These are phyloP conservation scores for Nicotiana obtusifolia DNA, from an alignment of 257 asterid species.

Conservation along the genomic window DNA sequence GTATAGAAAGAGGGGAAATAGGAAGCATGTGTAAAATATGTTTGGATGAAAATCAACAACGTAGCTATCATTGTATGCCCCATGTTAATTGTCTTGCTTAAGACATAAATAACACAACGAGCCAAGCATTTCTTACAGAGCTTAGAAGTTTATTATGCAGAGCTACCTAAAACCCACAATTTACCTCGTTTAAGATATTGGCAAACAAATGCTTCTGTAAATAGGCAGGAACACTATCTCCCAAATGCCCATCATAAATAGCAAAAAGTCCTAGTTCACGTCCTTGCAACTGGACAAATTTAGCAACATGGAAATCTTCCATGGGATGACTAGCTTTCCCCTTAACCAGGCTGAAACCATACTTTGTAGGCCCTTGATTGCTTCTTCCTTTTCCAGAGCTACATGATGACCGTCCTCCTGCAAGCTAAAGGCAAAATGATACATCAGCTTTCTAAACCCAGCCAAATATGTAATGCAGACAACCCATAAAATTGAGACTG, in stretches of 20 bases:
- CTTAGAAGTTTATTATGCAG: background rate
- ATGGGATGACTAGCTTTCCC: conserved; percentile 94
- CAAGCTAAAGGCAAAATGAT: conserved; percentile 34
- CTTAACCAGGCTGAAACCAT: conserved; percentile 72
- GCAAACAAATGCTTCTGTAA: conserved; percentile 78
- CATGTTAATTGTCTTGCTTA: background rate
- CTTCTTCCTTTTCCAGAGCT: conserved; percentile 83
- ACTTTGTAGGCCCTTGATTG: conserved; percentile 48
- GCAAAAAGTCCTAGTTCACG: conserved; percentile 83
- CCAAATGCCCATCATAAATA: conserved; percentile 83
- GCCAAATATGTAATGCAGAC: background rate
- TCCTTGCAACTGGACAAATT: conserved; percentile 51
- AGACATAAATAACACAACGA: background rate
- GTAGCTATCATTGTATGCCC: background rate
- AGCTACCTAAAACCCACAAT: conserved; percentile 12
- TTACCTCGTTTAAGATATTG: conserved; percentile 83
- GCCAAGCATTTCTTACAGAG: background rate
- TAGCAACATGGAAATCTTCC: conserved; percentile 97
- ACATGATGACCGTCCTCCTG: conserved; percentile 49
- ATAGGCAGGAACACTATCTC: conserved; percentile 86
- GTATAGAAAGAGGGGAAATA: background rate
- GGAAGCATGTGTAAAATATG: background rate
- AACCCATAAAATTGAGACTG: background rate
- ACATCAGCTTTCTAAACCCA: conserved; percentile 9
- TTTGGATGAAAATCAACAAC: background rate